Evolutionary conservation across 2,329 filamentous ascomycete species (phyloP).

Genomic region (Hypoxylon sp.): DNA sequence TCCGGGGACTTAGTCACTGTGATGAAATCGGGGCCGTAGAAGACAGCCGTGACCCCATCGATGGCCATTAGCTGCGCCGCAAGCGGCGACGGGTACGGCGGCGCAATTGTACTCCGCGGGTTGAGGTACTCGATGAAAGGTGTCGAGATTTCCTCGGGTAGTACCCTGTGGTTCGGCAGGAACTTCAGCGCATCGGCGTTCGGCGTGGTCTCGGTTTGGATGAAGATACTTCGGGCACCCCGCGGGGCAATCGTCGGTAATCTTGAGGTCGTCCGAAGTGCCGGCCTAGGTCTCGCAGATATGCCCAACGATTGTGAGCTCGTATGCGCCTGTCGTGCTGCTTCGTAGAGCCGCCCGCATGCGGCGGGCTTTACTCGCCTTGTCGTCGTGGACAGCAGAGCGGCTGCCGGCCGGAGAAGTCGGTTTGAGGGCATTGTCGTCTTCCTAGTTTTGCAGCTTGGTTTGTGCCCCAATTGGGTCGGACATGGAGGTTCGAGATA

Average conservation of each 20-base stretch:
- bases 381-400: constrained; percentile 48
- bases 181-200: constrained; percentile 98
- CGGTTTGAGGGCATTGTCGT: constrained; percentile 47
- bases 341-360: constrained; percentile 47
- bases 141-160: constrained; percentile 79
- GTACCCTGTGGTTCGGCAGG: constrained; percentile 87
- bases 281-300: constrained; percentile 43
- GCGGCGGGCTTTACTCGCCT: constrained; percentile 38
- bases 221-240: constrained; percentile 85
- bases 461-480: background rate
- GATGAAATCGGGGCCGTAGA: constrained; percentile 96
- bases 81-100: constrained; percentile 91
- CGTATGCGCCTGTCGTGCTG: constrained; percentile 53
- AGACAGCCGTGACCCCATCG: constrained; percentile 94
- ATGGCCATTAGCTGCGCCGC: constrained; percentile 92
- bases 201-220: constrained; percentile 94
- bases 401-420: constrained; percentile 50
- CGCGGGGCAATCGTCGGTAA: constrained; percentile 48
- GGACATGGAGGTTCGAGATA: background rate
- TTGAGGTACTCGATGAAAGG: constrained; percentile 93
- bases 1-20: constrained; percentile 93
- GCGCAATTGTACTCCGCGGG: constrained; percentile 87
- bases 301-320: constrained; percentile 48
- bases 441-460: background rate
- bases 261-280: constrained; percentile 26